Evolutionary conservation across 1,139 yeast genomes (phyloP), one percentile per base, ranked within the genome.

Genomic region (Candida sanyaensis): DNA sequence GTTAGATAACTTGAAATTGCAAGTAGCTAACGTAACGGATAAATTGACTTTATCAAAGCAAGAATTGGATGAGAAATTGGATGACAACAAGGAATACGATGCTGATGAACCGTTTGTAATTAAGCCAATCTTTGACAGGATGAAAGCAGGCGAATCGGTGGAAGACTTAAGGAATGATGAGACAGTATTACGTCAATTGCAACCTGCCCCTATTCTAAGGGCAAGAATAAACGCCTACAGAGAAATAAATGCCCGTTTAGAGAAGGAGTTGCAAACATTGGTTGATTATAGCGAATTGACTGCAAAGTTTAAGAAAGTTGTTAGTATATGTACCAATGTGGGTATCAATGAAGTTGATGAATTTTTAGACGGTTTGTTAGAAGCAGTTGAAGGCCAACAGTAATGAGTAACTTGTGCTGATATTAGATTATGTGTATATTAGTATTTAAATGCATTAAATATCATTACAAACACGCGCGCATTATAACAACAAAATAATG

Each of bases 251-350:
- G 46, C 51, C 2, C 60, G 54, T 12, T 54, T 68, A 31, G 82
- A 81, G 53, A 81, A 81, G 55, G 91, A 88, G 58, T 67, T 71
- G 43, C 70, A 68, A 40, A 50, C 53, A n/a, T 71, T 89, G 51
- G 65, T 70, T 40, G 75, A 76, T 46, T 75, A 85, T 49, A 76
- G 81, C 36, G 86, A 80, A 53, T 73, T 92, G 49, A 96, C 96
- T 51, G 77, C 83, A 32, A 92, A 92, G 64, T 93, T 91, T 69
- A 84, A 95, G 60, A 80, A 88, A 58, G 97, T 93, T 23, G 93
- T 93, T 36, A 85, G 97, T 40, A 75, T 90, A 48, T 92, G 98
- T 70, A 88, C 97, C 4, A 93, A 95, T 21, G 95, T 91, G 26
- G 89, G 84, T 41, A 65, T 75, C 38, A 69, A 72, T 55, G 86